phyloP scores from a whole-genome alignment of 148 eudicot genomes.

The Rhododendron kiyosumense region DNA sequence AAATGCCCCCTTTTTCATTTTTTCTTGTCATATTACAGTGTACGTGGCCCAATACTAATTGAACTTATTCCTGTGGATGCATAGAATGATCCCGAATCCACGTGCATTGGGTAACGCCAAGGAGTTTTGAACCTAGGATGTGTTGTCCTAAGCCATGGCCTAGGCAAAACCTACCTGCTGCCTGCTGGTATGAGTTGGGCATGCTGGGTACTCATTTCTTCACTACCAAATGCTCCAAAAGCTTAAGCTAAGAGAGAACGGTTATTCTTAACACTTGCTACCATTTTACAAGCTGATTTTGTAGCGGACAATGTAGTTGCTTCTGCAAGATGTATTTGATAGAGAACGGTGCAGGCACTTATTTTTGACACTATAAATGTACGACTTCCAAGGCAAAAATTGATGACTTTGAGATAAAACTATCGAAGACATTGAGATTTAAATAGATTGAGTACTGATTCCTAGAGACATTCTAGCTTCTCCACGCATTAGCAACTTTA shows the following conservation, averaged over 20 bases:
- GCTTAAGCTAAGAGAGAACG: not conserved
- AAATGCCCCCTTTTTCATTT: not conserved
- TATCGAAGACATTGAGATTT: not conserved
- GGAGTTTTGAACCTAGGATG: not conserved
- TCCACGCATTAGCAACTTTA: not conserved
- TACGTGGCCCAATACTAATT: not conserved
- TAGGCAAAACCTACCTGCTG: not conserved
- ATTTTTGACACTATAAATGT: not conserved
- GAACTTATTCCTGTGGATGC: not conserved
- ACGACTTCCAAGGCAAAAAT: not conserved
- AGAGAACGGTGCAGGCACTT: not conserved
- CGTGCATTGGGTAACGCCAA: not conserved
- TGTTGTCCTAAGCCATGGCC: not conserved
- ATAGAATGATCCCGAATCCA: not conserved
- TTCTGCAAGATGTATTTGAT: not conserved
- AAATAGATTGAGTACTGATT: not conserved
- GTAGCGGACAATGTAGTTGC: not conserved
- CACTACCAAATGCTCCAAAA: not conserved
- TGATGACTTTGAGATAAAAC: not conserved
- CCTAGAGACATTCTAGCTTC: not conserved
- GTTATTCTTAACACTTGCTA: not conserved
- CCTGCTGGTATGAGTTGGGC: not conserved
- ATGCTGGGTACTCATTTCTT: not conserved
- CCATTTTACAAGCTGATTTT: not conserved
- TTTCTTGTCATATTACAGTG: not conserved